Base-by-base conservation (phyloP, 345 rosid species). In the Zanthoxylum bungeanum region DNA sequence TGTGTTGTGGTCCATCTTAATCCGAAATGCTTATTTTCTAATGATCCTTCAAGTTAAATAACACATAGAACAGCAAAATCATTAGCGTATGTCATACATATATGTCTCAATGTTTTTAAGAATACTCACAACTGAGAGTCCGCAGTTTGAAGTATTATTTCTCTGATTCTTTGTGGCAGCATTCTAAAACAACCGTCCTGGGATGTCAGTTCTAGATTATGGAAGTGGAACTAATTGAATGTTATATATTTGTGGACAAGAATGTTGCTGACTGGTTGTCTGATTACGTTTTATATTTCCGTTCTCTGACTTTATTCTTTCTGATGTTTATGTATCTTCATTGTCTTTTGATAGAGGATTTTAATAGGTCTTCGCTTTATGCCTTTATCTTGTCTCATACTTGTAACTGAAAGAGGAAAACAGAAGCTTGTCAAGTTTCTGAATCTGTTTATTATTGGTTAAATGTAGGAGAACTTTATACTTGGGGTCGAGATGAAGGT, bases 401-500 rank as follows among this genome's bases (percentile, higher is more conserved):
- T 36, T 22, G 24, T 52, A 21, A 53, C 33, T 17, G 2, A 22
- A 52, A 14, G 9, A 56, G 46, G 16, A 69, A 12, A 36, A 2
- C 4, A 56, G 12, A 16, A 55, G 34, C 17, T 1, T 11, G 3
- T 40, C 46, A 69, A 21, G 56, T 25, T 19, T 64, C 46, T 64
- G 60, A 52, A 28, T 30, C 27, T 33, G 25, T 66, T 51, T 76
- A 19, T n/a, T 61, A n/a, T 58, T 73, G 49, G 27, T 46, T 76
- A 69, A 47, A 68, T 74, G 53, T 68, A 90, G 98, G 98, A 16
- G 97, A 90, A 64, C 66, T 94, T 49, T 92, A 83, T 76, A 94
- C 88, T 68, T 90, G 97, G 98, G 98, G 97, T 73, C 83, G 97
- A 79, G 98, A 94, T 59, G 97, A 94, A 82, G 99, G 96, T 33